Base-by-base conservation (phyloP, 78 protist species). In the Tieghemostelium lacteum region DNA sequence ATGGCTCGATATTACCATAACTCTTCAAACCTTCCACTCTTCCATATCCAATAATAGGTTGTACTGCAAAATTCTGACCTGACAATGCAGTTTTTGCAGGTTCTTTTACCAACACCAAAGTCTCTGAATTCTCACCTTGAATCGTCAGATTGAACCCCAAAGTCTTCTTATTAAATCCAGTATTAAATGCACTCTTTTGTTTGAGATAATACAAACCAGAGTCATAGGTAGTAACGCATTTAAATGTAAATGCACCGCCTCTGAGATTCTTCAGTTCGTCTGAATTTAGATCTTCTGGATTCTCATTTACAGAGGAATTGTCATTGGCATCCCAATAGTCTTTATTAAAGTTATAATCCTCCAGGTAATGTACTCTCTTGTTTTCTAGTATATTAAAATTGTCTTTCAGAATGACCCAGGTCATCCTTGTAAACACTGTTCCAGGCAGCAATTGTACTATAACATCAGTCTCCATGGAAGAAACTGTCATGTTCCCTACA, bases 171-270 rank as follows among this genome's bases (percentile, higher is more conserved):
- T 83, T 83, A 52, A 42, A 69, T 14, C 91, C 91, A 0, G 91
- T 83, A 37, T 83, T 83, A 7, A 50, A 8, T 28, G 91, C 22
- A 42, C 69, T 78, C 0, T 33, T 37, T 45, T 83, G 91, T 19
- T 29, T 55, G 14, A 83, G 42, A 28, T 22, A 16, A 34, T 83
- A 83, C 0, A 69, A 8, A 33, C 78, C 91, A 29, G 39, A 36
- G 66, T 83, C 91, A 33, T 69, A 69, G 0, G 78, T 64, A n/a
- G 73, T 83, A 3, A 83, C 91, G 60, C 91, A 83, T 42, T 37
- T 33, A 28, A 83, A 58, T 14, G 42, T 69, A 0, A 73, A 39
- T 42, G 91, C 29, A 19, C 63, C 63, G 10, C 10, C 6, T 57
- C 63, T 7, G 4, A 19, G 29, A n/a, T 14, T 16, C 24, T 71